phyloP scores from a whole-genome alignment of 208 protist species.

The Trypanosoma avium region DNA sequence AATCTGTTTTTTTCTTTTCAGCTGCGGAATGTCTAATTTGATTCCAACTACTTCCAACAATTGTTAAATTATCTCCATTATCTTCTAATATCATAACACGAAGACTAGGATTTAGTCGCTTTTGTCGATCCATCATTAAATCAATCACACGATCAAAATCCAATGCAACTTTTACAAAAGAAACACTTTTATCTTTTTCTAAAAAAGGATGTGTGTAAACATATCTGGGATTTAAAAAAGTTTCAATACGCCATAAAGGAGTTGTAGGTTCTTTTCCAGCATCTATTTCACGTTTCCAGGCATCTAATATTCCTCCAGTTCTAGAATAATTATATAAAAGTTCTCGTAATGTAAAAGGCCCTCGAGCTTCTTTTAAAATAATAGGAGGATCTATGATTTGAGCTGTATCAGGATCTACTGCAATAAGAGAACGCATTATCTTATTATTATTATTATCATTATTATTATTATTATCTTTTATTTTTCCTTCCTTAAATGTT shows the following conservation, averaged over 20 bases:
- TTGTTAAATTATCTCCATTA: no score
- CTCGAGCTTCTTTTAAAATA: background rate
- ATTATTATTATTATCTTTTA: no score
- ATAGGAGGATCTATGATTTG: background rate
- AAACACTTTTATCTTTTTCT: constrained; percentile 6
- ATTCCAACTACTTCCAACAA: no score
- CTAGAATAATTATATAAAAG: constrained; percentile 5
- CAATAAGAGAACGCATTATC: no score
- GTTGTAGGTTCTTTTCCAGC: background rate
- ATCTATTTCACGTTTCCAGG: background rate
- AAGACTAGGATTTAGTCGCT: background rate
- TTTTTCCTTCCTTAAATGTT: no score
- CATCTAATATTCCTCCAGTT: background rate
- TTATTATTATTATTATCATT: no score
- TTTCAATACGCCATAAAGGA: constrained; percentile 9
- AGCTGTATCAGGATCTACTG: background rate
- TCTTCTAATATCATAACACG: constrained; percentile 10
- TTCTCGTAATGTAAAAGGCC: background rate
- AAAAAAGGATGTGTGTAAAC: constrained; percentile 18
- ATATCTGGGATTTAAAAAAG: background rate
- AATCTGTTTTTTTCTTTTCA: no score
- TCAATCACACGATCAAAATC: background rate
- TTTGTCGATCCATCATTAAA: background rate
- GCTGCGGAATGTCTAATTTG: no score
- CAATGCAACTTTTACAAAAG: constrained; percentile 10